phyloP scores from a whole-genome alignment of 148 eudicot genomes.

The Arbutus unedo region DNA sequence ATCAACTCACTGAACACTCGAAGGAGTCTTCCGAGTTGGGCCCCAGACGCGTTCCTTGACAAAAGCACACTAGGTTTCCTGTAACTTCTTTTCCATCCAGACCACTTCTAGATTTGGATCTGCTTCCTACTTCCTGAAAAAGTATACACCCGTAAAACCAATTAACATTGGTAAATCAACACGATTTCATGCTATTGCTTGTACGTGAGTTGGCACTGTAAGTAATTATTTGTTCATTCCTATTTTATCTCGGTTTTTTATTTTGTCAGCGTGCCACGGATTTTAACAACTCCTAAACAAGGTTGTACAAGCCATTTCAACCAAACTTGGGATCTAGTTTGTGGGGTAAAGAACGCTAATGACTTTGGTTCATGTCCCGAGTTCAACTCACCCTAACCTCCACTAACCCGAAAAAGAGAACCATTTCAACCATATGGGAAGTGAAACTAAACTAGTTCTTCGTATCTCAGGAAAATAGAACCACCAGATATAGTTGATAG shows the following conservation, averaged over 20 bases:
- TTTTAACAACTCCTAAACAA: background rate
- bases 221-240: background rate
- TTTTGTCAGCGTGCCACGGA: background rate
- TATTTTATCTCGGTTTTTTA: background rate
- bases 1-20: background rate
- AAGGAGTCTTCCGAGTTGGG: background rate
- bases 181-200: background rate
- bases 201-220: background rate
- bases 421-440: background rate
- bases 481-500: background rate
- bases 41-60: too few relatives aligned
- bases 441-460: background rate
- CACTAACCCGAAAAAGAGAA: too few relatives aligned
- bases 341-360: too few relatives aligned
- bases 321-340: background rate
- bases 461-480: background rate
- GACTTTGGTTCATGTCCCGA: too few relatives aligned
- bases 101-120: background rate
- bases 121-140: constrained; percentile 15
- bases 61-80: too few relatives aligned
- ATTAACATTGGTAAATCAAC: background rate
- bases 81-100: background rate
- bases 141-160: background rate
- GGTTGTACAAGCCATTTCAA: background rate
- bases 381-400: too few relatives aligned